Evolutionary conservation across 768 basidiomycete genomes (phyloP).

Genomic region (Rhodocollybia butyracea): DNA sequence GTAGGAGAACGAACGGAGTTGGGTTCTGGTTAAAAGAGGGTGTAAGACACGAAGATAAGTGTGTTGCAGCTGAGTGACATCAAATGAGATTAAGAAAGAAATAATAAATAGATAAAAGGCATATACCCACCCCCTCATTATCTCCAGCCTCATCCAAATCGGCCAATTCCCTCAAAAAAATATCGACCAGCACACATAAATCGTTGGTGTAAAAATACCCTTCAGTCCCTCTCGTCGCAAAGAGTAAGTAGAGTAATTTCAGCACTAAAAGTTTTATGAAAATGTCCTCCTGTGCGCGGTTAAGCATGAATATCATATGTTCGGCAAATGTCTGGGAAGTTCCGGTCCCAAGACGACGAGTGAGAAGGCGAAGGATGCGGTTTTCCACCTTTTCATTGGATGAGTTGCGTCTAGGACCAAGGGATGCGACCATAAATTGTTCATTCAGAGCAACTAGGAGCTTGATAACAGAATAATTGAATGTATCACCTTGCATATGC

Average conservation of each 20-base stretch:
- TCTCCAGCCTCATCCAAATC: constrained; percentile 49
- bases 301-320: constrained; percentile 99
- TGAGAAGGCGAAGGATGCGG: constrained; percentile 77
- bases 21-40: constrained; percentile 92
- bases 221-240: constrained; percentile 87
- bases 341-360: constrained; percentile 80
- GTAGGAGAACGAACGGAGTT: constrained; percentile 80
- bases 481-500: constrained; percentile 82
- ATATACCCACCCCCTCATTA: constrained; percentile 74
- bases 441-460: constrained; percentile 93
- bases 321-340: constrained; percentile 96
- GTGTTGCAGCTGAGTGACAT: constrained; percentile 68
- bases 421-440: constrained; percentile 93
- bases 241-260: constrained; percentile 92
- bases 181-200: constrained; percentile 92
- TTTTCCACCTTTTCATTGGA: constrained; percentile 43
- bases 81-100: constrained; percentile 1
- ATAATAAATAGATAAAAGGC: background rate
- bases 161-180: constrained; percentile 91
- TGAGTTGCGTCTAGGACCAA: constrained; percentile 12
- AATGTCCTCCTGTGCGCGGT: constrained; percentile 88
- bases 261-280: constrained; percentile 94
- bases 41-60: constrained; percentile 96
- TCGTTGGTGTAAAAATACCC: constrained; percentile 99
- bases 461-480: constrained; percentile 96